Evolutionary conservation across 2,329 filamentous ascomycete genomes (phyloP).

Genomic region (Fusarium zealandicum): DNA sequence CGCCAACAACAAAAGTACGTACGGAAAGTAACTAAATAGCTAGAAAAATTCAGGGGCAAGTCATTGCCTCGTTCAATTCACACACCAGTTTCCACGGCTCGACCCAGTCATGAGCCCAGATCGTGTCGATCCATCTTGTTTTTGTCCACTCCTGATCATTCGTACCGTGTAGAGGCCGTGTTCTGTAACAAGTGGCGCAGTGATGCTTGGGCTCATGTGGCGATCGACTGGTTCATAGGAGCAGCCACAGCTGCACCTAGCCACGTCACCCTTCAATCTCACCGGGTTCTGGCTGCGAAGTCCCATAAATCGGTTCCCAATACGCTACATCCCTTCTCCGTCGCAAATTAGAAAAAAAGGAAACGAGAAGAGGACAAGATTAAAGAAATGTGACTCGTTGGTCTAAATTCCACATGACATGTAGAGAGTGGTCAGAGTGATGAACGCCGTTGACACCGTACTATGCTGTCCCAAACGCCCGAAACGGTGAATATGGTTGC

Average conservation of each 20-base stretch:
- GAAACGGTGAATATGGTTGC: constrained; percentile 56
- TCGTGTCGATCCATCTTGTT: constrained; percentile 8
- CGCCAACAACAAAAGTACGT: constrained; percentile 23
- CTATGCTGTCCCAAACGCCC: constrained; percentile 66
- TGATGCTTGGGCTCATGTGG: constrained; percentile 16
- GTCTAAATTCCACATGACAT: constrained; percentile 48
- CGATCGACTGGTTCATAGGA: constrained; percentile 23
- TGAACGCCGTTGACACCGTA: constrained; percentile 64
- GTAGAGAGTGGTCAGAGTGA: constrained; percentile 48
- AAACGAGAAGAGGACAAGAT: constrained; percentile 37
- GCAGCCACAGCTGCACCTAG: constrained; percentile 26
- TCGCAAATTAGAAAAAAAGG: constrained; percentile 40
- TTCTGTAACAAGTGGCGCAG: constrained; percentile 35
- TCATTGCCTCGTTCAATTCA: constrained; percentile 18
- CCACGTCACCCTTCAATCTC: constrained; percentile 29
- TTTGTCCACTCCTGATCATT: constrained; percentile 26
- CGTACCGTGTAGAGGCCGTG: constrained; percentile 22
- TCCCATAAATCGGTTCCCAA: constrained; percentile 28
- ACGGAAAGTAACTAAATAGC: constrained; percentile 8
- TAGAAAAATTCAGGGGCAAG: constrained; percentile 28
- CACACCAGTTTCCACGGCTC: neutral
- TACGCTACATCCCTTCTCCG: constrained; percentile 20
- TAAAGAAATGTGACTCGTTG: constrained; percentile 49
- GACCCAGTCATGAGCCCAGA: constrained; percentile 4
- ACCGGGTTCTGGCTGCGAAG: constrained; percentile 26